These are phyloP conservation scores for Peltaster fructicola DNA, from an alignment of 2,329 filamentous ascomycete genomes.

Conservation along the genomic window DNA sequence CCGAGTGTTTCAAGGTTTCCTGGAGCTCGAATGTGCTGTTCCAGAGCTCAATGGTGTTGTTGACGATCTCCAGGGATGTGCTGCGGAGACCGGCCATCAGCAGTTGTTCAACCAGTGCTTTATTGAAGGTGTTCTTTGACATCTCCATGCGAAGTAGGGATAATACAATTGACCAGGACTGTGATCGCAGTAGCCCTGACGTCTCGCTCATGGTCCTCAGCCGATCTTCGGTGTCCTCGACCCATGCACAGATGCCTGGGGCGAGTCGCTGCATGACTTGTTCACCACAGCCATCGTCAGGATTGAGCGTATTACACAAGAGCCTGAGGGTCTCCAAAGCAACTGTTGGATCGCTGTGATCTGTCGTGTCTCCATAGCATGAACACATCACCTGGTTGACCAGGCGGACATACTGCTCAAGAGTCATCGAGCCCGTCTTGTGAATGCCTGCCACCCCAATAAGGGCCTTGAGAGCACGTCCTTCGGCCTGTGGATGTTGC, in stretches of 20 bases:
- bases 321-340: too few species aligned
- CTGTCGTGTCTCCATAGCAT: too few species aligned
- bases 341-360: too few species aligned
- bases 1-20: conserved; percentile 44
- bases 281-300: too few species aligned
- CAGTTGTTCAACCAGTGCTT: conserved; percentile 31
- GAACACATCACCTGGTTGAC: too few species aligned
- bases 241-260: conserved; percentile 13
- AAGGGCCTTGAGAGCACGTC: too few species aligned
- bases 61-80: conserved; percentile 31
- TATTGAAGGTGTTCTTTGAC: neutral
- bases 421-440: too few species aligned
- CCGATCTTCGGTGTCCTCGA: conserved; percentile 1
- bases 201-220: neutral
- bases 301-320: too few species aligned
- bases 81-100: conserved; percentile 37
- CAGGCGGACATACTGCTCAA: too few species aligned
- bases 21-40: conserved; percentile 49
- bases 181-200: conserved; percentile 1
- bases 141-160: neutral
- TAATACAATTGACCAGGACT: neutral
- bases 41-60: conserved; percentile 44
- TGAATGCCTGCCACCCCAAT: too few species aligned
- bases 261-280: neutral
- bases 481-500: too few species aligned